Evolutionary conservation across 495 filamentous ascomycete species (phyloP).

Genomic region (Rusavskia elegans): DNA sequence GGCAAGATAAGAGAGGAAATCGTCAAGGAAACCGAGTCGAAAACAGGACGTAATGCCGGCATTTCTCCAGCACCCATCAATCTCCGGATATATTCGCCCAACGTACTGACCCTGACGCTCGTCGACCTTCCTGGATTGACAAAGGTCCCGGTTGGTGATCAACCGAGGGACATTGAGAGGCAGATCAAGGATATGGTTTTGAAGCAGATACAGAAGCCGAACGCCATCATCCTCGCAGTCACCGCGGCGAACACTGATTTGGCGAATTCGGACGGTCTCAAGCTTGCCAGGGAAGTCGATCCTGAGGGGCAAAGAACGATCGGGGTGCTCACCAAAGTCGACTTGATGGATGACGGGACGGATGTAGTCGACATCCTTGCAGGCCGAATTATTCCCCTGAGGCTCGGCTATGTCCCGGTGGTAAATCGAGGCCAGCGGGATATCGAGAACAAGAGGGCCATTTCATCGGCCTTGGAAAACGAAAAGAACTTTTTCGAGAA

Average conservation of each 20-base stretch:
- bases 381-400: slow-evolving; percentile 89
- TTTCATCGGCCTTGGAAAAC: slow-evolving; percentile 81
- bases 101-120: slow-evolving; percentile 91
- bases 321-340: slow-evolving; percentile 96
- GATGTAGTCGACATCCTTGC: slow-evolving; percentile 99
- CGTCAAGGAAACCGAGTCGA: slow-evolving; percentile 86
- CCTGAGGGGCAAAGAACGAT: slow-evolving; percentile 97
- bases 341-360: slow-evolving; percentile 98
- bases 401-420: slow-evolving; percentile 93
- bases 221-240: slow-evolving; percentile 94
- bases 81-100: slow-evolving; percentile 92
- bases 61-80: slow-evolving; percentile 96
- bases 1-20: slow-evolving; percentile 99
- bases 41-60: slow-evolving; percentile 90
- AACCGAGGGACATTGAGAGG: slow-evolving; percentile 93
- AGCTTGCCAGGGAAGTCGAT: slow-evolving; percentile 92
- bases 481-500: slow-evolving; percentile 98
- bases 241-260: slow-evolving; percentile 94
- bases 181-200: slow-evolving; percentile 98
- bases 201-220: slow-evolving; percentile 95
- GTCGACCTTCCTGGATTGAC: slow-evolving; percentile 97
- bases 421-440: slow-evolving; percentile 98
- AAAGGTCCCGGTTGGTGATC: slow-evolving; percentile 95
- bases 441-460: slow-evolving; percentile 91
- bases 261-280: slow-evolving; percentile 95